phyloP scores from a whole-genome alignment of 2,329 filamentous ascomycete genomes.

The Hirsutella thompsonii region DNA sequence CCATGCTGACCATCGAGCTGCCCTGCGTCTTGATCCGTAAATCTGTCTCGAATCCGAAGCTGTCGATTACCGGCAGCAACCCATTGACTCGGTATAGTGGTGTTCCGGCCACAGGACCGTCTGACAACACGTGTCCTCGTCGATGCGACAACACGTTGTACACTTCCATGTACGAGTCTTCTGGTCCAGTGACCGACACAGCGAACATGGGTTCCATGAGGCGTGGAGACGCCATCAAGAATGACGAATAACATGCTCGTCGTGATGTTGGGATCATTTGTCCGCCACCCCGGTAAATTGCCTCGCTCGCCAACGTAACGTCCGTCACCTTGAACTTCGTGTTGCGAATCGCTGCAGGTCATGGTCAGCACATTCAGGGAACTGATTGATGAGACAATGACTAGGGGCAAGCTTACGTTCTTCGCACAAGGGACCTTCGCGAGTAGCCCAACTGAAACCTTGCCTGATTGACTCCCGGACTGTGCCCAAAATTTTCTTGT shows the following conservation, averaged over 20 bases:
- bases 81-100: conserved; percentile 87
- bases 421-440: conserved; percentile 94
- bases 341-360: conserved; percentile 69
- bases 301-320: conserved; percentile 71
- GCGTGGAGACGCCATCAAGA: conserved; percentile 90
- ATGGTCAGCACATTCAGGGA: conserved; percentile 1
- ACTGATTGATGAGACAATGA: neutral
- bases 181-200: conserved; percentile 84
- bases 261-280: conserved; percentile 95
- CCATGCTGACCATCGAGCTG: conserved; percentile 76
- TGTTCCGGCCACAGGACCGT: conserved; percentile 86
- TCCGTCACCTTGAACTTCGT: conserved; percentile 96
- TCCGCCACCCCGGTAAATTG: conserved; percentile 88
- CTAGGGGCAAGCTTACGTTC: conserved; percentile 54
- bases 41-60: conserved; percentile 96
- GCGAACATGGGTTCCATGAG: conserved; percentile 95
- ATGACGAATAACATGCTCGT: conserved; percentile 86
- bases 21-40: conserved; percentile 92
- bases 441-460: conserved; percentile 91
- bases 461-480: conserved; percentile 90
- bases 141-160: conserved; percentile 87
- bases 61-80: conserved; percentile 89
- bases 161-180: conserved; percentile 74
- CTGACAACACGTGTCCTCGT: conserved; percentile 85
- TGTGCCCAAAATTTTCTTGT: conserved; percentile 77